These are phyloP conservation scores for Linnemannia hyalina DNA, from an alignment of 192 early-diverging fungal species.

Conservation along the genomic window DNA sequence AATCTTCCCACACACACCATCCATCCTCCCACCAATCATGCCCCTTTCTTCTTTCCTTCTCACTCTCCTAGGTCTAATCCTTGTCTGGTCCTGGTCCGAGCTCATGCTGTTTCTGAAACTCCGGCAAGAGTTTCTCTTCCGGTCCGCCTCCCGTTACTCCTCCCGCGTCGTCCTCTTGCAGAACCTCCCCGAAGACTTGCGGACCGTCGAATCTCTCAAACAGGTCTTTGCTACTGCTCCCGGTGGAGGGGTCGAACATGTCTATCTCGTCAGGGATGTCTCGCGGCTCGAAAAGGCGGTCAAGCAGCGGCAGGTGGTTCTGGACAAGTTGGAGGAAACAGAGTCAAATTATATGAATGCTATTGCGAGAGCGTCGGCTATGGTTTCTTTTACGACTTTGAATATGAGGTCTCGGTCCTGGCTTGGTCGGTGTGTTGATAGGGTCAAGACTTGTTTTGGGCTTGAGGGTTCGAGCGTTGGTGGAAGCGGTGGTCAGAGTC, in stretches of 20 bases:
- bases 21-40: not conserved
- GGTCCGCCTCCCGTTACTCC: conserved; percentile 7
- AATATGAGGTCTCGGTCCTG: conserved; percentile 20
- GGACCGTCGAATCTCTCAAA: conserved; percentile 5
- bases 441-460: conserved; percentile 12
- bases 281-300: conserved; percentile 23
- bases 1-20: conserved; percentile 1
- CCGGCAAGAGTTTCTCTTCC: conserved; percentile 21
- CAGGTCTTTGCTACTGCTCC: conserved; percentile 9
- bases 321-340: conserved; percentile 22
- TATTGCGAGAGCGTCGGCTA: conserved; percentile 25
- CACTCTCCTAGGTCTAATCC: not conserved
- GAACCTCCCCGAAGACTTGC: conserved; percentile 3
- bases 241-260: conserved; percentile 26
- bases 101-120: conserved; percentile 23
- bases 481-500: not conserved
- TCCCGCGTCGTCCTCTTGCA: conserved; percentile 30
- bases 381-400: conserved; percentile 19
- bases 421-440: conserved; percentile 14
- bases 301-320: conserved; percentile 10
- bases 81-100: conserved; percentile 17
- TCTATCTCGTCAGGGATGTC: conserved; percentile 15
- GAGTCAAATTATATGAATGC: conserved; percentile 29
- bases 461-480: not conserved
- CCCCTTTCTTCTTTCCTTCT: not conserved